Base-by-base conservation (phyloP, 306 rosid genomes). In the Vigna unguiculata region DNA sequence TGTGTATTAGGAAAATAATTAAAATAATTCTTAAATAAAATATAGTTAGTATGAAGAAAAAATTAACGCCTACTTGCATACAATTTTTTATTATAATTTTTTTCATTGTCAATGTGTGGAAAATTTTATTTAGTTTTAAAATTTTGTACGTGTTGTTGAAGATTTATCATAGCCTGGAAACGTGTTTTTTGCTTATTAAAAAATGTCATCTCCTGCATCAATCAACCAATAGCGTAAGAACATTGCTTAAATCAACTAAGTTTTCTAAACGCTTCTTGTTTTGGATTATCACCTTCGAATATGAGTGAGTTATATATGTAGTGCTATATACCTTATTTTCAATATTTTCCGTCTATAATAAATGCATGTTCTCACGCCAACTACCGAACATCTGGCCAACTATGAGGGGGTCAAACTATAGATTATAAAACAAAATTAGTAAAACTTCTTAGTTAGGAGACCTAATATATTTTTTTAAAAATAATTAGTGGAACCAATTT, bases 331-430 rank as follows among this genome's bases (percentile, higher is more conserved):
- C n/a, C 28, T 55, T 24, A 16, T 72, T 55, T 24, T 73, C 68
- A 57, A 57, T 16, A 5, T 34, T 34, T 34, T 70, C 48, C 32
- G 49, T 48, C 48, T 70, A 19, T 9, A 70, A 6, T 52, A 11
- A 34, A 34, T 71, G 19, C 13, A 58, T n/a, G 19, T 25, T 55
- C 25, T 24, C 58, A 16, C 45, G 21, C 11, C 71, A 46, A 28
- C 30, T 32, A 61, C 67, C 40, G 40, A 71, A 52, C 69, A 80
- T 30, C 30, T 64, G 53, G 45, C 52, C 40, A 79, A 54, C 10
- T 68, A 32, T 46, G 7, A 20, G 28, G 34, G 63, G 14, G 52
- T 79, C 69, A 54, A 11, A 64, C 70, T 19, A 36, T 36, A 36
- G 38, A 63, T 6, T 63, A 40, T 7, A 38, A 38, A 38, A 28